These are phyloP conservation scores for Aspergillus pseudotamarii DNA, from an alignment of 2,329 filamentous ascomycete genomes.

Conservation along the genomic window DNA sequence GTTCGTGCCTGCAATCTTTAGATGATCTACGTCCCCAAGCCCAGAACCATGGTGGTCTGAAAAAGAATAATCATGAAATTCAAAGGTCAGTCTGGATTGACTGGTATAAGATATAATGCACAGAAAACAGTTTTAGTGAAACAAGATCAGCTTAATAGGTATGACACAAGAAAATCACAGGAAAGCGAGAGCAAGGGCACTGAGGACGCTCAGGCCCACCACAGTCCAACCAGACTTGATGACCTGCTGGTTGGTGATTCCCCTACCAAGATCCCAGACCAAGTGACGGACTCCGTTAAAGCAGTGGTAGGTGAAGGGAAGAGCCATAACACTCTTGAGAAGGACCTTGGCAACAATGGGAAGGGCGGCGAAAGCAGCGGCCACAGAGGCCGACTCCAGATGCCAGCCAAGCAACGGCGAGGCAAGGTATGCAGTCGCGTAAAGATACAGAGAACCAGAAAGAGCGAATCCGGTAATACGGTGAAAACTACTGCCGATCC, in stretches of 20 bases:
- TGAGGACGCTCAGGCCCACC: constrained; percentile 58
- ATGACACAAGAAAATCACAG: constrained; percentile 38
- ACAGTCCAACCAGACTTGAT: constrained; percentile 67
- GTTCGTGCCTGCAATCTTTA: constrained; percentile 16
- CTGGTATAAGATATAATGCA: constrained; percentile 28
- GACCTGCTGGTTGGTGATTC: constrained; percentile 66
- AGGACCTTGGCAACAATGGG: constrained; percentile 61
- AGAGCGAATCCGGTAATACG: constrained; percentile 80
- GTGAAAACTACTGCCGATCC: constrained; percentile 74
- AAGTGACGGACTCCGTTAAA: constrained; percentile 74
- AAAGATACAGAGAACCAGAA: constrained; percentile 76
- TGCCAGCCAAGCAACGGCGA: constrained; percentile 76
- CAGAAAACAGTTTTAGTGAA: constrained; percentile 31
- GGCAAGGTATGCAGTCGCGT: constrained; percentile 77
- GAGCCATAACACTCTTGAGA: constrained; percentile 61
- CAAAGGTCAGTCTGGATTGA: constrained; percentile 27
- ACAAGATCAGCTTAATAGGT: constrained; percentile 33
- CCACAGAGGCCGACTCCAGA: constrained; percentile 65
- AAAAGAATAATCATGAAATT: constrained; percentile 15
- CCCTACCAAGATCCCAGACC: constrained; percentile 67
- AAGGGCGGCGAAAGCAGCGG: constrained; percentile 65
- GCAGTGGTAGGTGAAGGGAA: constrained; percentile 69
- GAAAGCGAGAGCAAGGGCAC: constrained; percentile 53
- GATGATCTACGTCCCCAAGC: not conserved
- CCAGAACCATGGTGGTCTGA: constrained; percentile 1